Evolutionary conservation across 352 stramenopile species (phyloP).

Genomic region (Aphanomyces euteiches): DNA sequence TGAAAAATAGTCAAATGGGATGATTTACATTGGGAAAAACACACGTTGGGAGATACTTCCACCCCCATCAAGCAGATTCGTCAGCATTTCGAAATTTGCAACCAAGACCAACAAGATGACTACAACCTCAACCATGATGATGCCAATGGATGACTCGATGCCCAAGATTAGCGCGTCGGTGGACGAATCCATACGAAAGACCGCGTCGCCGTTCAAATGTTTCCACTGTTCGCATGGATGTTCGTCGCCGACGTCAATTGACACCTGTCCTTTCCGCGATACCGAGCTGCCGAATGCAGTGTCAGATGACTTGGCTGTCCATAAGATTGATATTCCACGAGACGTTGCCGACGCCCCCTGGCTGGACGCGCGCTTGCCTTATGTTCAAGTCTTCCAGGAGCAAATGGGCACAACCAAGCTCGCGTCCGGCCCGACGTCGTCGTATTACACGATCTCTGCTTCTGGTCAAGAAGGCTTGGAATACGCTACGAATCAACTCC

Average conservation of each 20-base stretch:
- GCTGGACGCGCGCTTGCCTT: slow-evolving; percentile 20
- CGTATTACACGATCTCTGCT: slow-evolving; percentile 25
- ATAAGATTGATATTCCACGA: slow-evolving; percentile 7
- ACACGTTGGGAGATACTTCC: too few species aligned
- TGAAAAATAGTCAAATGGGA: too few species aligned
- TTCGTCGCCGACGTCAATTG: slow-evolving; percentile 1
- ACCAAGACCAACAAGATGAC: too few species aligned
- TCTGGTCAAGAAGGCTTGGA: slow-evolving; percentile 27
- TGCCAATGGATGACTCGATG: too few species aligned
- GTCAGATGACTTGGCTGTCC: slow-evolving; percentile 9
- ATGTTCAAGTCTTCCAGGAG: slow-evolving; percentile 27
- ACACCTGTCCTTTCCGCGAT: background rate
- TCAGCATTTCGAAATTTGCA: too few species aligned
- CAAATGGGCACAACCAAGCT: slow-evolving; percentile 16
- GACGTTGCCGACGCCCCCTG: background rate
- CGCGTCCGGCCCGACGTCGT: background rate
- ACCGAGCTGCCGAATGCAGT: slow-evolving; percentile 5
- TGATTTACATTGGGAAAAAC: too few species aligned
- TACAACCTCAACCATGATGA: too few species aligned
- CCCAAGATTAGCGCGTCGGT: too few species aligned
- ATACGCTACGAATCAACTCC: slow-evolving; percentile 10
- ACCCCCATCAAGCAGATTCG: too few species aligned
- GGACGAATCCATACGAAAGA: too few species aligned
- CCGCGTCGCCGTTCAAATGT: too few species aligned
- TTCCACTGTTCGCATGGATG: background rate